Evolutionary conservation across 2,329 filamentous ascomycete genomes (phyloP).

Genomic region (Ophiognomonia clavigignenti-juglandacearum): DNA sequence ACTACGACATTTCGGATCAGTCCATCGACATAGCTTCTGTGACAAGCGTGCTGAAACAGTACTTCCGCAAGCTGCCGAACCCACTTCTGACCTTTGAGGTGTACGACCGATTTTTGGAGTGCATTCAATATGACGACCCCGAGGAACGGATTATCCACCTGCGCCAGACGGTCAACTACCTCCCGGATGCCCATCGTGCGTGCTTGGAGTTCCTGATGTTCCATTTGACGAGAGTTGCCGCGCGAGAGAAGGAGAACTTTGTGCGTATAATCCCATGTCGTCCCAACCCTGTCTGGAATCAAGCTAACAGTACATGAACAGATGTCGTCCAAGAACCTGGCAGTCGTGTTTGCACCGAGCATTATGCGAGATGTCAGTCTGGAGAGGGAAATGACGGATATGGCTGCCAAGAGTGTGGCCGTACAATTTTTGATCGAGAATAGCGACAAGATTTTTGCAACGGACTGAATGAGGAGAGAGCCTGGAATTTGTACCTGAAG

Average conservation of each 20-base stretch:
- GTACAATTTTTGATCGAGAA: slow-evolving; percentile 93
- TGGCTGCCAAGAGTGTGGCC: slow-evolving; percentile 86
- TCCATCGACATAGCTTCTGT: slow-evolving; percentile 94
- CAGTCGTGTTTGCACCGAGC: slow-evolving; percentile 95
- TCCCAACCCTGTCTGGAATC: neutral
- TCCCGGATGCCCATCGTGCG: slow-evolving; percentile 81
- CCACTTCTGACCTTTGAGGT: slow-evolving; percentile 89
- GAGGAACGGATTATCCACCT: slow-evolving; percentile 67
- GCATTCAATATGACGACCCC: slow-evolving; percentile 63
- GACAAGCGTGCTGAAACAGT: slow-evolving; percentile 93
- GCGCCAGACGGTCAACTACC: slow-evolving; percentile 66
- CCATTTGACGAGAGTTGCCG: slow-evolving; percentile 83
- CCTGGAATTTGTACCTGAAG: neutral
- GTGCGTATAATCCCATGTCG: slow-evolving; percentile 40
- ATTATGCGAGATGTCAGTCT: slow-evolving; percentile 91
- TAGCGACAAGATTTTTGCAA: slow-evolving; percentile 72
- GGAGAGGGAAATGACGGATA: slow-evolving; percentile 93
- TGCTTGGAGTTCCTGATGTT: slow-evolving; percentile 92
- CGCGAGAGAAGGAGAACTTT: slow-evolving; percentile 78
- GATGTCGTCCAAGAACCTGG: slow-evolving; percentile 96
- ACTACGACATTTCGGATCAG: slow-evolving; percentile 90
- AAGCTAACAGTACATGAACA: slow-evolving; percentile 30
- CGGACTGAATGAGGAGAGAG: slow-evolving; percentile 22
- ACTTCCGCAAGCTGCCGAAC: slow-evolving; percentile 87
- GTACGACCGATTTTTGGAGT: slow-evolving; percentile 85